phyloP scores from a whole-genome alignment of 257 asterid species.

The Knoxia roxburghii region DNA sequence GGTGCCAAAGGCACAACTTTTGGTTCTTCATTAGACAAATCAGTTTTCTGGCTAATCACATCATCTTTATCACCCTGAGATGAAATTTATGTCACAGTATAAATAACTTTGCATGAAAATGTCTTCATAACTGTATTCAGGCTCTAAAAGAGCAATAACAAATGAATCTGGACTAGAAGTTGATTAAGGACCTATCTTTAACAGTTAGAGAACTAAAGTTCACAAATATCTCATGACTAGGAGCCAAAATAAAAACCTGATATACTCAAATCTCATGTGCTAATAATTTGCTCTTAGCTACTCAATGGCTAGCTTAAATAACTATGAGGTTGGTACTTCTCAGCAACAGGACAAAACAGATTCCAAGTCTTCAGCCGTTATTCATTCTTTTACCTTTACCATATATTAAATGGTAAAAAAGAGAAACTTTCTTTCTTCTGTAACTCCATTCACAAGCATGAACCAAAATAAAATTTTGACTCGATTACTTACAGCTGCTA shows the following conservation, averaged over 20 bases:
- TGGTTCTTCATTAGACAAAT: slow-evolving; percentile 5
- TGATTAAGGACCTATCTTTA: neutral
- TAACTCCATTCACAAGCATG: neutral
- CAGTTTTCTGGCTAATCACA: neutral
- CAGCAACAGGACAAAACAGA: neutral
- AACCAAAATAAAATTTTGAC: neutral
- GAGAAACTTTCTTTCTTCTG: neutral
- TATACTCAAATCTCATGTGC: neutral
- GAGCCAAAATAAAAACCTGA: neutral
- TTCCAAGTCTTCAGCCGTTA: neutral
- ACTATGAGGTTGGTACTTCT: neutral
- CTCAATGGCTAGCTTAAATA: neutral
- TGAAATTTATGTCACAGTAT: neutral
- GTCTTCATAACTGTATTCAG: neutral
- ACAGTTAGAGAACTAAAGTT: neutral
- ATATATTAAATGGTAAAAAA: neutral
- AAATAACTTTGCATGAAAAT: neutral
- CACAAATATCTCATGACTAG: neutral
- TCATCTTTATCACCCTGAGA: slow-evolving; percentile 15
- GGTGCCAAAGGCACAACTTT: neutral
- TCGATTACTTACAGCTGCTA: slow-evolving; percentile 9
- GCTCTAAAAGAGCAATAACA: neutral
- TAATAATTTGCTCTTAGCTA: neutral
- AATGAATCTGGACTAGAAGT: neutral
- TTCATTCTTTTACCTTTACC: neutral